phyloP scores from a whole-genome alignment of 257 asterid species.

The Solanum infundibuliforme region DNA sequence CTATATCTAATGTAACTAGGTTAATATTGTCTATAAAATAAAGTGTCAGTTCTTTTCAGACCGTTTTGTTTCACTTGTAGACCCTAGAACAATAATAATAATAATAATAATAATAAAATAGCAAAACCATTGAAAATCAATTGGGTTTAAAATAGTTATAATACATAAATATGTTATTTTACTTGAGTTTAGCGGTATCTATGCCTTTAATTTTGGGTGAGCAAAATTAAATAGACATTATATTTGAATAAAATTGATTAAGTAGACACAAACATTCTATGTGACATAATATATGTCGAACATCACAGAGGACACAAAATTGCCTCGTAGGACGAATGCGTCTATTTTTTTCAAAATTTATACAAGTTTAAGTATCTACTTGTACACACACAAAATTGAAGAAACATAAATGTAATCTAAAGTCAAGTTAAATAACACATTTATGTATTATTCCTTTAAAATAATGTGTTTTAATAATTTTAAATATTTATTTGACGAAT shows the following conservation, averaged over 20 bases:
- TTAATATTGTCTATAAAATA: neutral
- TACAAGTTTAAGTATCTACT: fast-evolving
- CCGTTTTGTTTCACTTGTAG: neutral
- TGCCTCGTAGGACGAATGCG: too few relatives aligned
- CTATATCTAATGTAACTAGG: neutral
- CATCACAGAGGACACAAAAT: neutral
- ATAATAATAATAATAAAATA: too few relatives aligned
- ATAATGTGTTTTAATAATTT: too few relatives aligned
- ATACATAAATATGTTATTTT: too few relatives aligned
- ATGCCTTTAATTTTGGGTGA: too few relatives aligned
- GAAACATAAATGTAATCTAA: neutral
- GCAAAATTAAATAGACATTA: neutral
- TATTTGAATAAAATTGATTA: too few relatives aligned
- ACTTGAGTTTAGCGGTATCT: too few relatives aligned
- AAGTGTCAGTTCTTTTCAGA: neutral
- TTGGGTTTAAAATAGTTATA: neutral
- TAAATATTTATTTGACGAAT: neutral
- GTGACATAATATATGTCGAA: too few relatives aligned
- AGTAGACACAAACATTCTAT: fast-evolving
- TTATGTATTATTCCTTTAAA: too few relatives aligned
- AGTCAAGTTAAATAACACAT: too few relatives aligned
- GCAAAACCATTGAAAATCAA: neutral
- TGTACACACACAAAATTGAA: fast-evolving
- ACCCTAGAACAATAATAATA: neutral
- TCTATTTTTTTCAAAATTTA: too few relatives aligned